Base-by-base conservation (phyloP, 768 basidiomycete species). In the Rhodotorula diobovata region DNA sequence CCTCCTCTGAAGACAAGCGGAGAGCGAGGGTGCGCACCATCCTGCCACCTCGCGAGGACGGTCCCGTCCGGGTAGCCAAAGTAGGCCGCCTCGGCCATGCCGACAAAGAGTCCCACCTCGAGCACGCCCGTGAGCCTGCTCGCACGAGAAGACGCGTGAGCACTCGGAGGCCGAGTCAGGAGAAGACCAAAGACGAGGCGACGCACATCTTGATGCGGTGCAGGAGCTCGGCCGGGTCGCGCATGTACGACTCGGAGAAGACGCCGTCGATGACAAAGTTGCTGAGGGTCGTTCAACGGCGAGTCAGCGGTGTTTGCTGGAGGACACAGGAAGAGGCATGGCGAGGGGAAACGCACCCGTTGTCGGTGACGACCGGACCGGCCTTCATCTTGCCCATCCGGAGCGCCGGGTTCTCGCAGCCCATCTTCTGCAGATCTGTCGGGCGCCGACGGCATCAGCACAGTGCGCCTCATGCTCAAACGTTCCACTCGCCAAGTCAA, bases 251-350 rank as follows among this genome's bases (percentile, higher is more conserved):
- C 66, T 82, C 84, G 23, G 85, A 82, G 81, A 97, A 98, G 2
- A 93, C 91, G 25, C 96, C 96, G 78, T 99, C 96, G 74, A 99
- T 95, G 75, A 97, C 85, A 80, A 99, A 98, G 82, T 96, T 97
- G 32, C 76, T 75, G 23, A 28, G 20, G 20, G 28, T 15, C 54
- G 28, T 12, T n/a, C n/a, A n/a, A n/a, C 21, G 18, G 18, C 45
- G 18, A 4, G 39, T 15, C 3, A 32, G 23, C 8, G 34, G 23
- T 20, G 43, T 2, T 8, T 30, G 7, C 21, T 4, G 32, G 15
- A 5, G 20, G 18, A 45, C 28, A 46, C 15, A 14, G 57, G 41
- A 34, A 66, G 61, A 37, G 8, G n/a, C 12, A 3, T 25, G 34
- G 53, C 9, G 30, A 10, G 32, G 25, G 28, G 21, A 16, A 35